These are phyloP conservation scores for Thamnidium elegans DNA, from an alignment of 192 early-diverging fungal species.

Conservation along the genomic window DNA sequence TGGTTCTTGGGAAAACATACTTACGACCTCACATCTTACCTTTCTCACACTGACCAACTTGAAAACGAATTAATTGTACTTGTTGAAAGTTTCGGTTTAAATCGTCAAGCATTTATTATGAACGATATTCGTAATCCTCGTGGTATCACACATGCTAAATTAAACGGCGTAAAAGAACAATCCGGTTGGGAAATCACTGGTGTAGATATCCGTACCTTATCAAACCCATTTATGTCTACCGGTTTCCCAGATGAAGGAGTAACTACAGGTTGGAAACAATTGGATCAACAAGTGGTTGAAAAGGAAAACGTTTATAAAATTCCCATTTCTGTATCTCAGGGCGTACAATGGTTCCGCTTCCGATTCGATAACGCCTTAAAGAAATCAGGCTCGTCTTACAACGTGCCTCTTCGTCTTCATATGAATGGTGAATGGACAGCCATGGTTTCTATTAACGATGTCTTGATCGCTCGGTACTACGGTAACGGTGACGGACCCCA, in stretches of 20 bases:
- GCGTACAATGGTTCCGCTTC: constrained; percentile 35
- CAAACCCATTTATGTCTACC: constrained; percentile 57
- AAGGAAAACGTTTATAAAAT: background rate
- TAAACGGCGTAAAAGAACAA: constrained; percentile 51
- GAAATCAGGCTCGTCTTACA: constrained; percentile 3
- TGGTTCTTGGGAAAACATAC: constrained; percentile 51
- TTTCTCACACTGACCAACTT: constrained; percentile 41
- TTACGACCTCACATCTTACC: constrained; percentile 52
- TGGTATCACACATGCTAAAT: constrained; percentile 64
- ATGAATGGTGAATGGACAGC: constrained; percentile 66
- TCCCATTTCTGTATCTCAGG: constrained; percentile 30
- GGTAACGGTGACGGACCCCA: constrained; percentile 66
- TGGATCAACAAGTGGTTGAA: background rate
- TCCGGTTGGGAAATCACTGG: constrained; percentile 68
- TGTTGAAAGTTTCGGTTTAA: constrained; percentile 76
- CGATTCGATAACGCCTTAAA: constrained; percentile 22
- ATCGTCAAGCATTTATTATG: constrained; percentile 63
- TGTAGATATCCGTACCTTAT: constrained; percentile 64
- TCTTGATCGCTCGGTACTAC: constrained; percentile 68
- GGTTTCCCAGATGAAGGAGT: constrained; percentile 74
- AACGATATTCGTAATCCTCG: constrained; percentile 76
- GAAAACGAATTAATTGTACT: constrained; percentile 69
- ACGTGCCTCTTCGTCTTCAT: constrained; percentile 62
- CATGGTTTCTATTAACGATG: constrained; percentile 65
- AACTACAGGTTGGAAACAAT: constrained; percentile 39